Evolutionary conservation across 2,329 filamentous ascomycete species (phyloP), one percentile per base, ranked within the genome.

Genomic region (Triangularia setosa): DNA sequence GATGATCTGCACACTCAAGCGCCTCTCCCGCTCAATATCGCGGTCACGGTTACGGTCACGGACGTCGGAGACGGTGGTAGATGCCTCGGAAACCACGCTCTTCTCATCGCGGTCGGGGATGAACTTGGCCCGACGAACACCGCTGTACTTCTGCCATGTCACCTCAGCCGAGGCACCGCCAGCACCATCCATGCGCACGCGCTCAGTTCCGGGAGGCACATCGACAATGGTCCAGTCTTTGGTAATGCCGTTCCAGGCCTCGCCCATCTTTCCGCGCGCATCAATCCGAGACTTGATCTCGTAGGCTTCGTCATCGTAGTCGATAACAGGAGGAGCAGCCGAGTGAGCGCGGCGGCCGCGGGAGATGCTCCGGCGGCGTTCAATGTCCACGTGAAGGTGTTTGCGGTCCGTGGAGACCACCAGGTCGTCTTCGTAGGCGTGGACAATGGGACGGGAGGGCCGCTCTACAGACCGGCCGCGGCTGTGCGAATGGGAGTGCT

Each of bases 181-280:
- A 24, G 86, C 82, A 61, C 91, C 91, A 69, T 95, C 90, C 89
- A 95, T 90, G 61, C 85, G 84, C n/a, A 95, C 89, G 48, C 89
- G 86, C 78, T 91, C 89, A 0, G 91, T 94, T 64, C 92, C 92
- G 0, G 92, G 90, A 1, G 91, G 92, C 44, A 96, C 89, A 76
- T 96, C 92, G 40, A 96, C 84, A 67, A 96, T 90, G 61, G 86
- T 84, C 91, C 92, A 96, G 72, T 87, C 90, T 68, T 86, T 87
- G 35, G 90, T 92, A 18, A 86, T 87, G 60, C 91, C 90, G 70
- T 90, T 85, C 74, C 84, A 87, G 23, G 89, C 90, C 76, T 94
- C 91, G 60, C 90, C 90, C 72, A 88, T 84, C 67, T 85, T 86
- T 21, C 86, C 87, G 28, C 90, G 86, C 14, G 80, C 77, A 68